phyloP scores from a whole-genome alignment of 768 basidiomycete genomes.

The Epithele typhae region DNA sequence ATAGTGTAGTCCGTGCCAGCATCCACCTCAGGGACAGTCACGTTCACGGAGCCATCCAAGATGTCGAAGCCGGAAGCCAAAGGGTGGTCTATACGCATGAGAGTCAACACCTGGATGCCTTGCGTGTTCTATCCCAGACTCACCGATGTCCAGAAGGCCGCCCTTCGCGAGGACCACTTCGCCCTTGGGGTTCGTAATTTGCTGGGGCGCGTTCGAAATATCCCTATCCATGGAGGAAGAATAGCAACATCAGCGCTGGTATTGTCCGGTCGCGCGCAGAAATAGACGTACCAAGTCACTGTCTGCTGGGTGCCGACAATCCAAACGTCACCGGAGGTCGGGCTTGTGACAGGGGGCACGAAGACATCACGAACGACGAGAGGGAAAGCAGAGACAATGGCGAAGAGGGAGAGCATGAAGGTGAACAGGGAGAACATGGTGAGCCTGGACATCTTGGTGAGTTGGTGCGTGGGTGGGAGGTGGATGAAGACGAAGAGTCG shows the following conservation, averaged over 20 bases:
- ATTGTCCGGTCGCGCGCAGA: background rate
- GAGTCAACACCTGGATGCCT: background rate
- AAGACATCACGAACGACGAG: slow-evolving; percentile 40
- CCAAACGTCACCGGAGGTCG: slow-evolving; percentile 40
- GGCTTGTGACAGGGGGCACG: slow-evolving; percentile 43
- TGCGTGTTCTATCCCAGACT: slow-evolving; percentile 2
- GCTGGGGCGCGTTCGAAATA: slow-evolving; percentile 32
- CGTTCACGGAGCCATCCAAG: slow-evolving; percentile 28
- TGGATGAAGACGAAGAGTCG: background rate
- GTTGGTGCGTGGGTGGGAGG: background rate
- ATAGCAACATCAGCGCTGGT: background rate
- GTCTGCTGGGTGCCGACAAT: slow-evolving; percentile 37
- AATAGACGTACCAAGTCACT: slow-evolving; percentile 43
- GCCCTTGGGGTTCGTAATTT: slow-evolving; percentile 37
- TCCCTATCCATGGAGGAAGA: slow-evolving; percentile 27
- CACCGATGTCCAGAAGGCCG: slow-evolving; percentile 30
- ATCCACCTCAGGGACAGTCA: slow-evolving; percentile 35
- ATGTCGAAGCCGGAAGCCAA: slow-evolving; percentile 35
- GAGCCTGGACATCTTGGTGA: slow-evolving; percentile 21
- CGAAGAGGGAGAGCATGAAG: slow-evolving; percentile 22
- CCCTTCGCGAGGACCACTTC: slow-evolving; percentile 22
- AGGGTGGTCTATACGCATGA: slow-evolving; percentile 23
- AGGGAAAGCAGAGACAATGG: slow-evolving; percentile 28
- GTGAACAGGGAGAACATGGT: slow-evolving; percentile 15
- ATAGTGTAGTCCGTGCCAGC: slow-evolving; percentile 32